These are phyloP conservation scores for Gynandropsis gynandra DNA, from an alignment of 345 rosid species.

Conservation along the genomic window DNA sequence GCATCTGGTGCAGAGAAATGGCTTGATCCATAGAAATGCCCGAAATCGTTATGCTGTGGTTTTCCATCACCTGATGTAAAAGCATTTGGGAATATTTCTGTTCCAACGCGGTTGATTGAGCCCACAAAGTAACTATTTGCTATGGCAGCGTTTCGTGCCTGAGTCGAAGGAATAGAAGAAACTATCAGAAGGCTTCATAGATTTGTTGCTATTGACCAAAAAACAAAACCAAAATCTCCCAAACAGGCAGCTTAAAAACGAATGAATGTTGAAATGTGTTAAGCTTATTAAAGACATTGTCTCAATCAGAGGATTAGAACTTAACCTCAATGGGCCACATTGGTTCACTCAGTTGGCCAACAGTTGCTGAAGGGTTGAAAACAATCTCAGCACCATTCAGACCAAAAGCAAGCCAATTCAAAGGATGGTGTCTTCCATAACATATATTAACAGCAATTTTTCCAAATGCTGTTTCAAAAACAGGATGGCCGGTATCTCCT, in stretches of 20 bases:
- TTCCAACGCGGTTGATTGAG: conserved; percentile 95
- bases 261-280: too few species aligned
- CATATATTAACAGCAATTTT: conserved; percentile 87
- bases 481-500: conserved; percentile 94
- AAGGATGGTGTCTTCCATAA: conserved; percentile 93
- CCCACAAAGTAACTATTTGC: conserved; percentile 96
- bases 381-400: conserved; percentile 97
- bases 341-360: conserved; percentile 95
- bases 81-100: conserved; percentile 79
- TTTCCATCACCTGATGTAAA: conserved; percentile 93
- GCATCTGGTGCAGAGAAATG: conserved; percentile 94
- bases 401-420: conserved; percentile 96
- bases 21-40: conserved; percentile 92
- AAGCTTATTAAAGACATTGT: too few species aligned
- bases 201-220: too few species aligned
- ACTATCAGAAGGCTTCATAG: neutral
- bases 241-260: neutral
- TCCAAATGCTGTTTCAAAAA: conserved; percentile 84
- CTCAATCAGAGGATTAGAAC: neutral
- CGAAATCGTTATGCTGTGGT: conserved; percentile 76
- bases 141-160: conserved; percentile 95
- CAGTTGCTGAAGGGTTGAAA: conserved; percentile 98
- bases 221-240: too few species aligned
- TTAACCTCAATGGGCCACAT: conserved; percentile 98
- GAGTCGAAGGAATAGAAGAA: conserved; percentile 6